These are phyloP conservation scores for Russula emetica DNA, from an alignment of 768 basidiomycete species.

Conservation along the genomic window DNA sequence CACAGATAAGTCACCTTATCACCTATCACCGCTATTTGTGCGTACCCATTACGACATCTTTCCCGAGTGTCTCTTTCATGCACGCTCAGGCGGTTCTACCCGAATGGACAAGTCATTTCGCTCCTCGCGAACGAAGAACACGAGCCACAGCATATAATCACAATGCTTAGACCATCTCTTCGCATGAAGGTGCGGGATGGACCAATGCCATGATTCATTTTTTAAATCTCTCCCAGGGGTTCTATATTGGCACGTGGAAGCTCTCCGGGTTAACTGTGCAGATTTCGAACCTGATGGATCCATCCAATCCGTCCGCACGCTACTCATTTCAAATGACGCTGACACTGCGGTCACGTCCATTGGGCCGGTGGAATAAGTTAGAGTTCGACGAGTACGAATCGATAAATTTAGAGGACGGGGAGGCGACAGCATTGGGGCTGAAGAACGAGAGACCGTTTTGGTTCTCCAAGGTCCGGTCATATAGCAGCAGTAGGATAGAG, in stretches of 20 bases:
- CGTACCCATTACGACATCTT: conserved; percentile 31
- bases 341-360: conserved; percentile 63
- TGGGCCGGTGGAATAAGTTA: conserved; percentile 84
- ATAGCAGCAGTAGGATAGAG: conserved; percentile 30
- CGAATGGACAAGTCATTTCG: conserved; percentile 81
- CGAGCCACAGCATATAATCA: conserved; percentile 66
- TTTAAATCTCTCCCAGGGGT: conserved; percentile 46
- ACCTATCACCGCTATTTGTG: conserved; percentile 92
- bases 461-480: conserved; percentile 88
- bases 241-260: conserved; percentile 67
- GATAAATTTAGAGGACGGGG: conserved; percentile 71
- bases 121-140: conserved; percentile 78
- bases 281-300: conserved; percentile 62
- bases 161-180: conserved; percentile 66
- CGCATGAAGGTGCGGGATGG: conserved; percentile 62
- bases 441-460: conserved; percentile 89
- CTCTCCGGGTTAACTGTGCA: conserved; percentile 58
- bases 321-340: conserved; percentile 77
- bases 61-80: background rate
- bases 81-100: conserved; percentile 68
- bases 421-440: conserved; percentile 60
- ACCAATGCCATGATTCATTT: background rate
- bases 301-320: conserved; percentile 35
- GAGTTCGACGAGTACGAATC: conserved; percentile 71
- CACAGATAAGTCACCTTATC: conserved; percentile 74